Base-by-base conservation (phyloP, 768 basidiomycete species). In the Ramaria rubella region DNA sequence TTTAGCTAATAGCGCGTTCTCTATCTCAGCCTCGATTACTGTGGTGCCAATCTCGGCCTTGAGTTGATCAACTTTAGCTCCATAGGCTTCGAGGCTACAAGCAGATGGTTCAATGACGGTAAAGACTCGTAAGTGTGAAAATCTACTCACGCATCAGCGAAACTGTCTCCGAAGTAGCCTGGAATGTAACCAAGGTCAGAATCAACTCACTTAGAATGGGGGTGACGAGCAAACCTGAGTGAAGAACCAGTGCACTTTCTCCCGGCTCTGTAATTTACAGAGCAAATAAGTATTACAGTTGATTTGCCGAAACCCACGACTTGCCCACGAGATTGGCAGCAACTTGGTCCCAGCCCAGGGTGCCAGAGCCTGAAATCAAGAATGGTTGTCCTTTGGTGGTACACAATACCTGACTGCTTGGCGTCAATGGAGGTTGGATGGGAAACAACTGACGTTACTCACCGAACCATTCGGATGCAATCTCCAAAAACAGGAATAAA, bases 271-370 rank as follows among this genome's bases (percentile, higher is more conserved):
- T 21, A 19, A 30, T 2, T 11, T n/a, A 55, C 43, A 23, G 44
- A n/a, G 3, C 38, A 54, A 8, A 3, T 42, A 15, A 49, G 27
- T n/a, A 1, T n/a, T 14, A 52, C 2, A 26, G 7, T 52, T 4
- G 5, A 19, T 43, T 30, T 26, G 23, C 19, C 38, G n/a, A 14
- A 31, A 21, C 9, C 44, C 5, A 27, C 7, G 8, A 30, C 55
- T 30, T 34, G 36, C 55, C 55, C n/a, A 97, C 77, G 53, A 99
- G 79, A 70, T 98, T 98, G 7, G 91, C 82, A 0, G 91, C 85
- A 38, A 94, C 91, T 81, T 91, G 88, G 69, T 97, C 94, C 94
- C 94, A 98, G 27, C 96, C 96, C 31, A 99, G 77, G 2, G 96
- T 98, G 15, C 96, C 96, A 54, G 86, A 90, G 1, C 96, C 96